Base-by-base conservation (phyloP, 108 stramenopile species). In the Heterococcus sp. region DNA sequence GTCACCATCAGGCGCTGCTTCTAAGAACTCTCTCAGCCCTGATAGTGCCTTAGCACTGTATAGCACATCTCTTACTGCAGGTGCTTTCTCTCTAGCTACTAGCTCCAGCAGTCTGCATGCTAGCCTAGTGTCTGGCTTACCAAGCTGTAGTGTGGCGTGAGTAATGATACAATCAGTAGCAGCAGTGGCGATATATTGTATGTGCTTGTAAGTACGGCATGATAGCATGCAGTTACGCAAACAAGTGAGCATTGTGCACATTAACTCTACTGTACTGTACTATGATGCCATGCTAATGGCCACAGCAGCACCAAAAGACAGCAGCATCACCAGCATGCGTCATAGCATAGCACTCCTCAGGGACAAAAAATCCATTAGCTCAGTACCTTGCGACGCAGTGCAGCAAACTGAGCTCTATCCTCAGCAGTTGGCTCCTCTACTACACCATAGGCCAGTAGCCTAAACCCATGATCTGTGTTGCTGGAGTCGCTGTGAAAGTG, bases 391-490 rank as follows among this genome's bases (percentile, higher is more conserved):
- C 46, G 46, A 8, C 46, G 8, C 14, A 58, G 46, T 21, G 46
- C 46, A 8, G 14, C 21, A 21, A 58, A 21, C 46, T 8, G 14
- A 14, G 46, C 46, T 21, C 46, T 58, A 21, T 58, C 46, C 66
- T 67, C 26, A 3, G 66, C 66, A 29, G 66, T 32, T 32, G 66
- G 66, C 66, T 3, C 78, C 78, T 81, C 72, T 74, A 82, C 69
- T 27, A 82, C 70, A 30, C 81, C 81, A 69, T 82, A 72, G 1
- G 83, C 83, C 27, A 30, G 29, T 32, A 84, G 34, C 35, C 75
- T 75, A 72, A 78, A 75, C 11, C 84, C 84, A 82, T 82, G 83
- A 63, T 83, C 82, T 32, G 37, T 82, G 83, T 85, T 85, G 33
- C 75, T 77, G 32, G 35, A 33, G 30, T 85, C 84, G 8, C 81